Base-by-base conservation (phyloP, 1,139 yeast genomes). In the Blastobotrys persicus region DNA sequence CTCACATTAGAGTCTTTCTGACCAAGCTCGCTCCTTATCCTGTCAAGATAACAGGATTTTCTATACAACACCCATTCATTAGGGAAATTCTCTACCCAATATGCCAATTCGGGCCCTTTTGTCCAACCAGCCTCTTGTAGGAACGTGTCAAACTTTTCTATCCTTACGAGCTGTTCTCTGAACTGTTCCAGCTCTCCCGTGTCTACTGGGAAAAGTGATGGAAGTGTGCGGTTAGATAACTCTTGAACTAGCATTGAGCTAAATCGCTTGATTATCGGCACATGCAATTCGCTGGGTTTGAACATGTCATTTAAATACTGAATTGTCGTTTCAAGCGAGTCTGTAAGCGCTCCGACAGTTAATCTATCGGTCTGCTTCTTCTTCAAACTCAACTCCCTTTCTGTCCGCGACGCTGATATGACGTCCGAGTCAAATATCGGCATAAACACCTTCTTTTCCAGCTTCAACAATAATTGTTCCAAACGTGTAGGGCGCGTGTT, bases 11-110 rank as follows among this genome's bases (percentile, higher is more conserved):
- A 13, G 18, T 33, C n/a, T 6, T 23, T 23, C 20, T 26, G 14
- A 39, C 17, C 41, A 49, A 47, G 54, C 31, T 45, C 53, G 13
- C 31, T 23, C 13, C 65, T 43, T 13, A 61, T 44, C 9, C 51
- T 50, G 39, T 59, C 61, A 19, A 61, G 44, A 20, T 51, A 57
- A 18, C 23, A 19, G 13, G 56, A 47, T 32, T 56, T 57, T 9
- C 62, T 52, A 46, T 53, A 53, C 2, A 50, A 33, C 1, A 59
- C 54, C 66, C 65, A 61, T 32, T 60, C 62, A n/a, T 48, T 46
- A 3, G 56, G 54, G 42, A 56, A 55, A 16, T 55, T 51, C 14
- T 46, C 53, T 7, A 56, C 51, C 64, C 65, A 54, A 16, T 54
- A 45, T 17, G 51, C 41, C 23, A 66, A 52, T 9, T 62, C 67